Percentiles rank a stretch among this genome's conserved stretches.
Conservation (phyloP, 148 eudicot species). For the Nyssa sinensis region DNA sequence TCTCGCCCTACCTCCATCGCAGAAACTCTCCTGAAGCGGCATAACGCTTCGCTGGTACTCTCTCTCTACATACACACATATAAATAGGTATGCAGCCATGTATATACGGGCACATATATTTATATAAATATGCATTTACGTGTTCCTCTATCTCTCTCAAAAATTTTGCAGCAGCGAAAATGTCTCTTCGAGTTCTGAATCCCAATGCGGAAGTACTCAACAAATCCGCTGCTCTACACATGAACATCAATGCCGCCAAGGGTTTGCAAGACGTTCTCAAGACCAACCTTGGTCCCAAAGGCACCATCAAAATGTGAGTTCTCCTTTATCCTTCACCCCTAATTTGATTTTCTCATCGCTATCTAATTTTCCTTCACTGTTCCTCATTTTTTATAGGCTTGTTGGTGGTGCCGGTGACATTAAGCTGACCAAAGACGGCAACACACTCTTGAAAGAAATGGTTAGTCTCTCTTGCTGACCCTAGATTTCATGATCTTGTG, state of each 20-base stretch:
- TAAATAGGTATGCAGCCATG: neutral
- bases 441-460: slow-evolving; percentile 90
- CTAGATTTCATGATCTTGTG: slow-evolving; percentile 1
- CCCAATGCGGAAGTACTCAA: slow-evolving; percentile 96
- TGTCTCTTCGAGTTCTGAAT: slow-evolving; percentile 75
- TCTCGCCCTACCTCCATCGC: neutral
- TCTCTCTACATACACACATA: neutral
- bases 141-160: neutral
- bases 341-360: neutral
- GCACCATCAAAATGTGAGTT: slow-evolving; percentile 84
- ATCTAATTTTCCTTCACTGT: neutral
- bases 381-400: slow-evolving; percentile 48
- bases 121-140: neutral
- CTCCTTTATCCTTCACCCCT: neutral
- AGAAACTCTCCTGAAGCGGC: neutral
- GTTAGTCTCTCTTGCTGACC: slow-evolving; percentile 29
- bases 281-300: slow-evolving; percentile 95
- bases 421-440: slow-evolving; percentile 93
- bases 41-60: neutral
- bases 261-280: slow-evolving; percentile 92
- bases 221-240: slow-evolving; percentile 93
- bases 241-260: slow-evolving; percentile 95
- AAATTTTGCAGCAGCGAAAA: slow-evolving; percentile 25
- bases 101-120: neutral
- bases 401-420: slow-evolving; percentile 97